Evolutionary conservation across 768 basidiomycete genomes (phyloP), one percentile per base, ranked within the genome.

Genomic region (Leccinum incarnatum): DNA sequence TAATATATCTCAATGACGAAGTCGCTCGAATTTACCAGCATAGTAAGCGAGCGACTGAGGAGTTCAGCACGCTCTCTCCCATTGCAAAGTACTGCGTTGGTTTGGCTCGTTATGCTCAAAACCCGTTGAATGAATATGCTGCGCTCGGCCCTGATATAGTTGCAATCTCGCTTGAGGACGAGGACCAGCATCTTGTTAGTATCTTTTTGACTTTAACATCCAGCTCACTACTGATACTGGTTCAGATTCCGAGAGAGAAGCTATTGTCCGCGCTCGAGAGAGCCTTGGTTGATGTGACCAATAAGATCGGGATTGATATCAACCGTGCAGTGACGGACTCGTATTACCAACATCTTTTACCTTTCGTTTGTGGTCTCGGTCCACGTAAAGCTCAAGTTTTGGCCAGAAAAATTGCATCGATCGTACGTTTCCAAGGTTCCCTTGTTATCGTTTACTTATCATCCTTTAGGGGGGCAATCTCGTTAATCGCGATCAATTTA

Each of bases 11-110:
- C 34, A 82, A 83, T 45, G 97, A 99, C 68, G 93, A 96, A 56
- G 88, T 96, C 36, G 97, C 97, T 14, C 83, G 96, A 46, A 85
- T 98, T 46, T 98, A 93, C 73, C 94, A 95, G 74, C 88, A 95
- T 69, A 94, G 91, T 68, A 82, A 85, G 58, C 88, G 95, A 37
- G 93, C 93, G 2, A 78, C 81, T 29, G 86, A 86, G 53, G 97
- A 98, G 74, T 94, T 93, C 68, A 85, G 86, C 51, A 79, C 87
- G 0, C 76, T 96, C 46, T 84, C 92, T 0, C 76, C 83, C 4
- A 86, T 88, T 49, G 89, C 88, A 34, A 91, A 92, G 72, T 99
- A 98, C 69, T 98, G 96, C 67, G 81, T 98, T 51, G 97, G 93
- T 54, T 77, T 99, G 63, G 95, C 94, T 40, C 86, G 97, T 57